phyloP scores from a whole-genome alignment of 345 rosid genomes.

The Acer negundo region DNA sequence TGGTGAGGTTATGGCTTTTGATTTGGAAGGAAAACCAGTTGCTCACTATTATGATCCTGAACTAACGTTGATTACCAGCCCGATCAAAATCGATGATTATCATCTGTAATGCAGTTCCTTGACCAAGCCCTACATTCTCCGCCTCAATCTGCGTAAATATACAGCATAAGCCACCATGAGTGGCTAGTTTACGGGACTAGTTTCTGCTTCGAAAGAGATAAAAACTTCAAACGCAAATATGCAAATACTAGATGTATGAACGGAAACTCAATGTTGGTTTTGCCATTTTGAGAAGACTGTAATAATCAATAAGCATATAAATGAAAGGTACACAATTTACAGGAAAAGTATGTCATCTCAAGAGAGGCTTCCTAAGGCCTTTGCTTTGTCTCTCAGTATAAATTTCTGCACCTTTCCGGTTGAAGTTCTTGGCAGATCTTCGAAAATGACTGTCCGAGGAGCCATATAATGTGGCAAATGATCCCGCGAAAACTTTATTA shows the following conservation, averaged over 20 bases:
- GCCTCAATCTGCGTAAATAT: constrained; percentile 45
- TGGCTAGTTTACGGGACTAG: too few relatives aligned
- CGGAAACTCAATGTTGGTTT: too few relatives aligned
- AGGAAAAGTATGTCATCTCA: neutral
- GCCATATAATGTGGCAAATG: constrained; percentile 77
- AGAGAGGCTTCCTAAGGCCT: neutral
- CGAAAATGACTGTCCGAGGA: constrained; percentile 65
- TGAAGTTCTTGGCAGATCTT: constrained; percentile 71
- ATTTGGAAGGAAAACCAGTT: constrained; percentile 57
- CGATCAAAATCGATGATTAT: constrained; percentile 49
- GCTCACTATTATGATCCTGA: constrained; percentile 55
- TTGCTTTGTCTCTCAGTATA: constrained; percentile 36
- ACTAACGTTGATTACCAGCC: constrained; percentile 32
- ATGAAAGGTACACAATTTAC: too few relatives aligned
- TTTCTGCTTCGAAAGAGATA: neutral
- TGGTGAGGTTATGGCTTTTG: constrained; percentile 54
- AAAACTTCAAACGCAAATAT: too few relatives aligned
- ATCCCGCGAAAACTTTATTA: constrained; percentile 57
- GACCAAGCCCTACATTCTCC: constrained; percentile 34
- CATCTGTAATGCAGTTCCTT: constrained; percentile 57
- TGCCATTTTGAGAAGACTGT: too few relatives aligned
- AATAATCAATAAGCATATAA: too few relatives aligned
- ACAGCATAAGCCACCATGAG: constrained; percentile 29
- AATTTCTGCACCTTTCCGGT: constrained; percentile 79
- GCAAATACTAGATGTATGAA: neutral